phyloP scores from a whole-genome alignment of 2,329 filamentous ascomycete species.

The Rachicladosporium sp. region DNA sequence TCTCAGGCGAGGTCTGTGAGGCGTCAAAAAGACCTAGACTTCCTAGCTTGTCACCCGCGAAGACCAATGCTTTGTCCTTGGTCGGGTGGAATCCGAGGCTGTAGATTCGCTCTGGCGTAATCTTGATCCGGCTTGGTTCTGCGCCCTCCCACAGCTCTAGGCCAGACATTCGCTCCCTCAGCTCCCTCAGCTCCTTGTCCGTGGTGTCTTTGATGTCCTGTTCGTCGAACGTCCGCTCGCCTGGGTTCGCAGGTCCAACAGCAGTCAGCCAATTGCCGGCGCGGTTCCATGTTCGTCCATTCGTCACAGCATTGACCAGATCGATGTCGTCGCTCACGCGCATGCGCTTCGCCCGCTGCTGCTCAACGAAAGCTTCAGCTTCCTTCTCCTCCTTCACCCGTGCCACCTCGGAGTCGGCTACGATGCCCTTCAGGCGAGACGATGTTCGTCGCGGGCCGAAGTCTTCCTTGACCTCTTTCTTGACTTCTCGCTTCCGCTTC shows the following conservation, averaged over 20 bases:
- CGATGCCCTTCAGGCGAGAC: constrained; percentile 48
- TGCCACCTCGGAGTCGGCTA: constrained; percentile 54
- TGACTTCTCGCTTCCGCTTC: constrained; percentile 27
- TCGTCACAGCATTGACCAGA: constrained; percentile 65
- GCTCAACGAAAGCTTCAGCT: constrained; percentile 43
- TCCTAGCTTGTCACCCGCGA: constrained; percentile 89
- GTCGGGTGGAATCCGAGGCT: constrained; percentile 80
- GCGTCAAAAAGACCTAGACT: constrained; percentile 85
- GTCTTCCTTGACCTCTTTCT: constrained; percentile 46
- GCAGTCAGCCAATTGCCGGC: constrained; percentile 54
- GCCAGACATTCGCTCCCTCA: constrained; percentile 65
- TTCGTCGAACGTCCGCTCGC: constrained; percentile 74
- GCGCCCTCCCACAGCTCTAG: constrained; percentile 74
- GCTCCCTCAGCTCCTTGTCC: constrained; percentile 58
- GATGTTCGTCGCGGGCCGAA: constrained; percentile 46
- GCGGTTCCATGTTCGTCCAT: constrained; percentile 58
- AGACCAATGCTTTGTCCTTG: constrained; percentile 71
- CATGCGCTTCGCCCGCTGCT: constrained; percentile 48
- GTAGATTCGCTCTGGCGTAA: constrained; percentile 80
- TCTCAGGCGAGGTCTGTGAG: constrained; percentile 48
- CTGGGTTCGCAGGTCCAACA: constrained; percentile 64
- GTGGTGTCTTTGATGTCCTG: constrained; percentile 70
- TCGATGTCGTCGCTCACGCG: constrained; percentile 56
- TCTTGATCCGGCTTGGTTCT: constrained; percentile 76
- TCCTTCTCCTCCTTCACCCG: constrained; percentile 59